These are phyloP conservation scores for Dactylellina cionopaga DNA, from an alignment of 2,329 filamentous ascomycete species.

Conservation along the genomic window DNA sequence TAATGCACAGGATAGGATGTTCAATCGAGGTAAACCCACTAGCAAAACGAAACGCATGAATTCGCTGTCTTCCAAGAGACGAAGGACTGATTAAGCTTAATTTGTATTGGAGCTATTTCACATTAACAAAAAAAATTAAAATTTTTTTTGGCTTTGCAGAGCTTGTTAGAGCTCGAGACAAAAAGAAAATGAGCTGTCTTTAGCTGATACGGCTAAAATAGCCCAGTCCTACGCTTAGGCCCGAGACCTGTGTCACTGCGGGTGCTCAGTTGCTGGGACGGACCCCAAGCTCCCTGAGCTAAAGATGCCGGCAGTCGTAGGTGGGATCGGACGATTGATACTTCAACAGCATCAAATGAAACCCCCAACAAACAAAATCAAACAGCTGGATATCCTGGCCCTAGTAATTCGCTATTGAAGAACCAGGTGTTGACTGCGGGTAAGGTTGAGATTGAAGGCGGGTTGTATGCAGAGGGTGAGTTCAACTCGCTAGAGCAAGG, in stretches of 20 bases:
- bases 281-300: not conserved
- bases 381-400: no score
- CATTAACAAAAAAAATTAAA: no score
- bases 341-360: no score
- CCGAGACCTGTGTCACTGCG: not conserved
- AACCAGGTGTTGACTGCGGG: not conserved
- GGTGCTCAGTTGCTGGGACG: not conserved
- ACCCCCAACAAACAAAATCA: no score
- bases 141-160: no score
- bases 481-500: conserved; percentile 27
- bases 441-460: conserved; percentile 19
- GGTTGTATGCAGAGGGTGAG: conserved; percentile 36
- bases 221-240: no score
- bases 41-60: not conserved
- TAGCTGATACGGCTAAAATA: no score
- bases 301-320: no score
- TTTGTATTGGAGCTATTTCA: not conserved
- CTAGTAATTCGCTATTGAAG: no score
- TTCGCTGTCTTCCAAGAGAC: not conserved
- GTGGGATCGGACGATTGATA: no score
- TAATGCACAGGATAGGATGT: not conserved
- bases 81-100: not conserved
- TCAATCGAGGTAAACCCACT: not conserved
- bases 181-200: no score
- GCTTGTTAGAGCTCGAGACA: no score